Percentiles rank a stretch among this genome's conserved stretches.
Evolutionary conservation across 345 rosid species (phyloP).

Genomic region (Passiflora organensis): DNA sequence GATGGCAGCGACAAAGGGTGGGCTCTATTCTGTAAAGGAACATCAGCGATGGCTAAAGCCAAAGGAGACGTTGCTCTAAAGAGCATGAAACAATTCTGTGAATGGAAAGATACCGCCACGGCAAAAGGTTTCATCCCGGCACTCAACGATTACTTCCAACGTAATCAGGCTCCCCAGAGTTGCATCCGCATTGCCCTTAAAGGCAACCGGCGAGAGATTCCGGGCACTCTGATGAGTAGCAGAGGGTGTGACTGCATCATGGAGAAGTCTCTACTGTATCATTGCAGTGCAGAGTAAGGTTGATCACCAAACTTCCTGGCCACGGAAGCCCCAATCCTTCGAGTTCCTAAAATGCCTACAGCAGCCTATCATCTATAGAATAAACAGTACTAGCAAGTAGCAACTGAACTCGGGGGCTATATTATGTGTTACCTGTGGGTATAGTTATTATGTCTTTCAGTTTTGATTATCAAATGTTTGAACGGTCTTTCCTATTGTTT

Average conservation of each 20-base stretch:
- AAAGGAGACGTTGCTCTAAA: constrained; percentile 7
- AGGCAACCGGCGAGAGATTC: constrained; percentile 21
- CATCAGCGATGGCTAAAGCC: constrained; percentile 16
- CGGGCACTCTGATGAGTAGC: constrained; percentile 23
- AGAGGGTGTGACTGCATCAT: constrained; percentile 29
- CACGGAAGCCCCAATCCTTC: no score
- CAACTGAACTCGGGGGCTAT: no score
- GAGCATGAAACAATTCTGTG: background rate
- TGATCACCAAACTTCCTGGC: no score
- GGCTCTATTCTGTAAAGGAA: constrained; percentile 25
- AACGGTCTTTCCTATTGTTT: no score
- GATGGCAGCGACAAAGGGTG: constrained; percentile 32
- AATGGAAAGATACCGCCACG: background rate
- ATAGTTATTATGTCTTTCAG: no score
- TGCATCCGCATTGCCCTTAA: constrained; percentile 34
- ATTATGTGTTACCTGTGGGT: no score
- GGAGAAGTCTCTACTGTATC: constrained; percentile 43
- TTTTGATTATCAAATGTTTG: no score
- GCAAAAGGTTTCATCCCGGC: constrained; percentile 8
- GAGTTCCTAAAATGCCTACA: no score
- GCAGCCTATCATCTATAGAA: no score
- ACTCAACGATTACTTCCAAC: constrained; percentile 5
- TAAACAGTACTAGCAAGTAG: no score
- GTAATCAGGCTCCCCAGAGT: constrained; percentile 14
- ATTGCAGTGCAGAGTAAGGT: constrained; percentile 27